A percentile compares a stretch with the other conserved stretches of the same genome.
Conservation (phyloP, 176 grass and related monocot genomes). For the Elymus sibiricus region DNA sequence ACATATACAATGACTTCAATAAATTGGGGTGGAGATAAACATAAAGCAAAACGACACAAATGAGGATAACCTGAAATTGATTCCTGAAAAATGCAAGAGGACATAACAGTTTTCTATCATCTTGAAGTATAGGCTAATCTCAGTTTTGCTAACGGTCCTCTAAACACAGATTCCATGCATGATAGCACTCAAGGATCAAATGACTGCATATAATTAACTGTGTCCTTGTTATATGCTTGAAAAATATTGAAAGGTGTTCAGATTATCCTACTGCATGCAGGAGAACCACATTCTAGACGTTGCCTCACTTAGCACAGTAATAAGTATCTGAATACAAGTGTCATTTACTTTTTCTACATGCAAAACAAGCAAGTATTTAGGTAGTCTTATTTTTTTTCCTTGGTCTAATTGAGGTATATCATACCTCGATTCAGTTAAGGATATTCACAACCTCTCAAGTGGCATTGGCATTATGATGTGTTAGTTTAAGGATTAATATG, state of each 20-base stretch:
- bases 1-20: conserved; percentile 3
- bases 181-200: conserved; percentile 11
- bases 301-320: not conserved
- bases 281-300: not conserved
- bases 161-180: not conserved
- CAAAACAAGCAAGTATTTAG: not conserved
- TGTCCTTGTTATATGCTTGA: not conserved
- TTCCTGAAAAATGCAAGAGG: not conserved
- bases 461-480: not conserved
- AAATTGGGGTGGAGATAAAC: not conserved
- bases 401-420: not conserved
- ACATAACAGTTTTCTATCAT: not conserved
- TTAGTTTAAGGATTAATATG: conserved; percentile 2
- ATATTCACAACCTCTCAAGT: not conserved
- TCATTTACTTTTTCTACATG: not conserved
- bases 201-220: not conserved
- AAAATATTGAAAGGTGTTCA: not conserved
- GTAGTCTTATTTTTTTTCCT: not conserved
- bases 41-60: not conserved
- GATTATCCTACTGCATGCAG: not conserved
- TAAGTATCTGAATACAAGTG: not conserved
- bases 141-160: not conserved
- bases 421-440: not conserved
- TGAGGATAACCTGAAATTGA: not conserved
- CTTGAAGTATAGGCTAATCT: not conserved